Conservation (phyloP, 139 green algal genomes). For the Yamagishiella unicocca region DNA sequence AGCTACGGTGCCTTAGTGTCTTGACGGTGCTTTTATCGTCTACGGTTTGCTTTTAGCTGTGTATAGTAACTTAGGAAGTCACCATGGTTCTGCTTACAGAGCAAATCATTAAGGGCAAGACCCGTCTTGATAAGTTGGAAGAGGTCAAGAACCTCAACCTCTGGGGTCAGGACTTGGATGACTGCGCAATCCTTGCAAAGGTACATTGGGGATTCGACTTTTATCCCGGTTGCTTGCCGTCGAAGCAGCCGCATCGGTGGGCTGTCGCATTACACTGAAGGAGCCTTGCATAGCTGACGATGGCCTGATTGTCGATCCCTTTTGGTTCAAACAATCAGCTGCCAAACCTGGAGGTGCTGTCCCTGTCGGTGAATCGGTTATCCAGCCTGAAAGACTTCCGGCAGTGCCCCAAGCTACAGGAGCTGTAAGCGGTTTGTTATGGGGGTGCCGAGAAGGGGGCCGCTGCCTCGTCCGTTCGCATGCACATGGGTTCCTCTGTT, state of each 20-base stretch:
- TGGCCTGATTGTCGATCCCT: no score
- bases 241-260: no score
- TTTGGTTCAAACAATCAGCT: conserved; percentile 41
- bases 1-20: no score
- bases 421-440: conserved; percentile 67
- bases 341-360: conserved; percentile 72
- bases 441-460: no score
- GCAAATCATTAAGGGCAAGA: conserved; percentile 64
- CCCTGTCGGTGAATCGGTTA: conserved; percentile 76
- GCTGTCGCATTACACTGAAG: no score
- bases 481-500: no score
- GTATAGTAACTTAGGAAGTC: no score
- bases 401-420: conserved; percentile 55
- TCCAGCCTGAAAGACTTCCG: conserved; percentile 62
- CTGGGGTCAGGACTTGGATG: conserved; percentile 60
- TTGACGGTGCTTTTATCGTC: no score
- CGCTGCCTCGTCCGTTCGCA: no score
- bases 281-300: no score
- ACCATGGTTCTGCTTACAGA: conserved; percentile 61
- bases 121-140: conserved; percentile 58
- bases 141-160: conserved; percentile 67
- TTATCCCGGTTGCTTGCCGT: no score
- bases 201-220: background rate
- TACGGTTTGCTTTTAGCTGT: no score
- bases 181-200: conserved; percentile 29